Conservation (phyloP, 2,329 filamentous ascomycete species). For the Cytospora chrysosperma region DNA sequence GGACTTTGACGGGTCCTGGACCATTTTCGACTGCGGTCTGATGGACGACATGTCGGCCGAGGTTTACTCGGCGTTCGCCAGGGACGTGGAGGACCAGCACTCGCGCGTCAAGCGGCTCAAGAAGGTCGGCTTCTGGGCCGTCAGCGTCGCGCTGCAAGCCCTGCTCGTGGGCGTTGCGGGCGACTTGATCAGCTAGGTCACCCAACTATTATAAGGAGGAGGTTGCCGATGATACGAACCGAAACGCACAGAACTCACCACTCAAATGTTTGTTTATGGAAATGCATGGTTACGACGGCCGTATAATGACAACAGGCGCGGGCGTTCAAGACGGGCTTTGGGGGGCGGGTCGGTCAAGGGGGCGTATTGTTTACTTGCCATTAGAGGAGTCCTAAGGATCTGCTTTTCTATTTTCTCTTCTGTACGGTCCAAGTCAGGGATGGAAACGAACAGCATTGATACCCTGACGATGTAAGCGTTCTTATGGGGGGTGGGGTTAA, state of each 20-base stretch:
- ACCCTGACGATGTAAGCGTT: conserved; percentile 15
- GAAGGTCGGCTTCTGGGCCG: conserved; percentile 91
- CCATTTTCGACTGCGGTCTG: conserved; percentile 86
- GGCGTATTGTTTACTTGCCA: background rate
- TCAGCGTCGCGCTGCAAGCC: conserved; percentile 88
- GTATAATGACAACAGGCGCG: background rate
- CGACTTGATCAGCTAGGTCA: conserved; percentile 65
- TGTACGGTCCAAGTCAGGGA: conserved; percentile 5
- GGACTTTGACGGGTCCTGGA: conserved; percentile 96
- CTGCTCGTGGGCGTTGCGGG: conserved; percentile 94
- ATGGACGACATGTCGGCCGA: conserved; percentile 93
- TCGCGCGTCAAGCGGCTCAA: conserved; percentile 83
- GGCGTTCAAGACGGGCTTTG: background rate
- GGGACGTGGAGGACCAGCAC: conserved; percentile 86
- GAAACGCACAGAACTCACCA: background rate
- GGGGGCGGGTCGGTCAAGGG: background rate
- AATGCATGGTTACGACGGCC: conserved; percentile 6
- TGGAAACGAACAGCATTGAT: conserved; percentile 10
- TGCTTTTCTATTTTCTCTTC: background rate
- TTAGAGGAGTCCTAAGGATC: conserved; percentile 1
- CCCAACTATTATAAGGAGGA: too few relatives aligned
- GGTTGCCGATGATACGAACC: too few relatives aligned
- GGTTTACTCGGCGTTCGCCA: conserved; percentile 91
- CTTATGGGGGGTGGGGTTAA: background rate
- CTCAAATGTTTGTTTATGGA: conserved; percentile 4